phyloP scores from a whole-genome alignment of 2,329 filamentous ascomycete genomes.

The Graphiopsis chlorocephala region DNA sequence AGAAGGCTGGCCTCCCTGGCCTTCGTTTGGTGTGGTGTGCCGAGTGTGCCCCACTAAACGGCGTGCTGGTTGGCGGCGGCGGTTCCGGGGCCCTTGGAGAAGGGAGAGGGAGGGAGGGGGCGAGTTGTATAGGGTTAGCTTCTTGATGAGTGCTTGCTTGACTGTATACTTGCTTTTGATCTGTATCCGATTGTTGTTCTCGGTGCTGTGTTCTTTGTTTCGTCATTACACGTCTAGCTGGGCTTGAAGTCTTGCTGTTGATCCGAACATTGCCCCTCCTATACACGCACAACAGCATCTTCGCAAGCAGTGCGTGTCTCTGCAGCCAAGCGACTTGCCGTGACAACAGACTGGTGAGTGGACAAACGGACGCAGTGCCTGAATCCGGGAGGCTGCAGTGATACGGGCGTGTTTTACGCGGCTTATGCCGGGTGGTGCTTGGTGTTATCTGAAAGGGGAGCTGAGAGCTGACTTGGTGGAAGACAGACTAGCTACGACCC shows the following conservation, averaged over 20 bases:
- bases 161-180: background rate
- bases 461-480: constrained; percentile 1
- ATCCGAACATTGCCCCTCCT: background rate
- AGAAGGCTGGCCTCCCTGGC: background rate
- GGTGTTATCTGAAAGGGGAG: background rate
- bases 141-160: background rate
- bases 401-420: background rate
- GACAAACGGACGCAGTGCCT: background rate
- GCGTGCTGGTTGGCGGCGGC: constrained; percentile 3
- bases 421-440: background rate
- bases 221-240: background rate
- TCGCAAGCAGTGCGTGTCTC: background rate
- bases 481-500: background rate
- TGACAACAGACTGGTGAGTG: constrained; percentile 3
- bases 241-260: background rate
- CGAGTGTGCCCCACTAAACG: constrained; percentile 11
- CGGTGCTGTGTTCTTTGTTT: background rate
- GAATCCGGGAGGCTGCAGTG: background rate
- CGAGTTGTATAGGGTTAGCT: constrained; percentile 1
- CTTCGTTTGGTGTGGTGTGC: background rate
- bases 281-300: background rate
- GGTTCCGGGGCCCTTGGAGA: constrained; percentile 5
- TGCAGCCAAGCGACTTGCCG: background rate
- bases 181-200: background rate
- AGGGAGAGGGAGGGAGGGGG: constrained; percentile 3